phyloP scores from a whole-genome alignment of 805 yeast species.

The Candida ovalis region DNA sequence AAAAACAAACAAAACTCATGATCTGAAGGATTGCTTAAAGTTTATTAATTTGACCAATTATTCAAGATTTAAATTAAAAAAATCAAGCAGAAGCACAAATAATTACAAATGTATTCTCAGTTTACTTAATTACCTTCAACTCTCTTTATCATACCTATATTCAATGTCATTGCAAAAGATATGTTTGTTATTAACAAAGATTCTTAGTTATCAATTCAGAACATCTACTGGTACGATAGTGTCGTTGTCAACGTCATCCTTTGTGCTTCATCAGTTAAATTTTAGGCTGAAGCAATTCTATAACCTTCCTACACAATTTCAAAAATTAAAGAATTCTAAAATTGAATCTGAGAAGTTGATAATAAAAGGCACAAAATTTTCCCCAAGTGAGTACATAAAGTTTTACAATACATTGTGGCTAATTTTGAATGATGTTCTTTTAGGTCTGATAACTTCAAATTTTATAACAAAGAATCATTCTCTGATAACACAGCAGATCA shows the following conservation, averaged over 20 bases:
- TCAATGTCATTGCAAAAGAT: conserved; percentile 8
- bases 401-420: conserved; percentile 89
- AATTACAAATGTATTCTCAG: conserved; percentile 1
- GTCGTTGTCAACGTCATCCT: conserved; percentile 24
- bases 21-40: conserved; percentile 25
- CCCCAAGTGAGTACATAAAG: conserved; percentile 59
- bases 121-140: conserved; percentile 2
- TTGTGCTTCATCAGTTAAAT: conserved; percentile 75
- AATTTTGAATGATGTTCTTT: conserved; percentile 71
- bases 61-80: conserved; percentile 19
- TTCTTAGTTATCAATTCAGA: conserved; percentile 13
- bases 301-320: conserved; percentile 75
- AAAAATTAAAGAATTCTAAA: conserved; percentile 40
- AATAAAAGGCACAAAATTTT: conserved; percentile 35
- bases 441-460: conserved; percentile 63
- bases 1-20: conserved; percentile 11
- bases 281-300: conserved; percentile 71
- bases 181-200: conserved; percentile 8
- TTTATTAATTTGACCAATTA: conserved; percentile 31
- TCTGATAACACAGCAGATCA: conserved; percentile 6
- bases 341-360: conserved; percentile 39
- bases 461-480: conserved; percentile 29
- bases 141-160: conserved; percentile 4
- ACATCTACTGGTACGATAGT: background rate
- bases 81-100: background rate